A percentile compares a stretch with the other conserved stretches of the same genome.
phyloP scores from a whole-genome alignment of 176 grass and related monocot species.

The Carex pumila region DNA sequence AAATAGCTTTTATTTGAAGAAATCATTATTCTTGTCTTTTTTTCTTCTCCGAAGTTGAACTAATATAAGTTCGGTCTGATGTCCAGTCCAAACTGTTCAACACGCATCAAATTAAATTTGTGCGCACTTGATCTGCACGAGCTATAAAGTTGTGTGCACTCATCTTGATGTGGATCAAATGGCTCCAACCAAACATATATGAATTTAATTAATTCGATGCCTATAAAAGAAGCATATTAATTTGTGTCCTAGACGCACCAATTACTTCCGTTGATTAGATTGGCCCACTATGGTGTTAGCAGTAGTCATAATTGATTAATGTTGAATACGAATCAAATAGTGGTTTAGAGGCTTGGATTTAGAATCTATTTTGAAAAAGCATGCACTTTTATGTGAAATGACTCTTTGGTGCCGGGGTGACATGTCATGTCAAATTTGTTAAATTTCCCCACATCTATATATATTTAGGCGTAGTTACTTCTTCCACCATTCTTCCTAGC shows the following conservation, averaged over 20 bases:
- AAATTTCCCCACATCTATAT: constrained; percentile 3
- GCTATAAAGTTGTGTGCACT: too few relatives aligned
- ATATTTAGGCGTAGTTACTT: background rate
- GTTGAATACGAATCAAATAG: background rate
- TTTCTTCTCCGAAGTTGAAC: background rate
- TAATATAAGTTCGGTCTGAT: too few relatives aligned
- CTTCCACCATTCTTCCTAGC: background rate
- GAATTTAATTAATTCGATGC: too few relatives aligned
- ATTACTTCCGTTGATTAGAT: background rate
- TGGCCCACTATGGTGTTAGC: background rate
- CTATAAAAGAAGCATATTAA: background rate
- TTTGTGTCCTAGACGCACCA: background rate
- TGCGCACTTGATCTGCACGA: too few relatives aligned
- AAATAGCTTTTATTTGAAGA: background rate
- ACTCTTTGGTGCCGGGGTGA: background rate
- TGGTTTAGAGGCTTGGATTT: background rate
- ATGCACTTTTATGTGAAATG: constrained; percentile 1
- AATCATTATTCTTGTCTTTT: background rate
- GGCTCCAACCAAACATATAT: too few relatives aligned
- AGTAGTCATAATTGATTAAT: background rate
- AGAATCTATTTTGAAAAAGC: background rate
- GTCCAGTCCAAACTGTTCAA: too few relatives aligned
- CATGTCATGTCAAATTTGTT: background rate
- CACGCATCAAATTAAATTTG: too few relatives aligned
- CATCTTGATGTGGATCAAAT: too few relatives aligned